Evolutionary conservation across 2,329 filamentous ascomycete species (phyloP).

Genomic region (Colletotrichum limetticola): DNA sequence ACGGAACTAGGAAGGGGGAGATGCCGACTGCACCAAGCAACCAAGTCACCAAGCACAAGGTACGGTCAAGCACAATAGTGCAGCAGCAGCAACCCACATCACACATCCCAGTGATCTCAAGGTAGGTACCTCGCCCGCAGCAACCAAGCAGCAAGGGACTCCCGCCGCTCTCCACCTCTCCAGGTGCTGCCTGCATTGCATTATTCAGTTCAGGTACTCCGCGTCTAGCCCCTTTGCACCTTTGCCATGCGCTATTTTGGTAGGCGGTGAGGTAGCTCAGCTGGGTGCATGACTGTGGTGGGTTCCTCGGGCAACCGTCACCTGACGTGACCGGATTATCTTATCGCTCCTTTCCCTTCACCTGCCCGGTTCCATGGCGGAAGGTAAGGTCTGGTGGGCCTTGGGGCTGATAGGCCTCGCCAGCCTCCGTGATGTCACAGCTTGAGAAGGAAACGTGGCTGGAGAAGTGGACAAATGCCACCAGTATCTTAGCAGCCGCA

Average conservation of each 20-base stretch:
- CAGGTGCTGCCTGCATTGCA: conserved; percentile 20
- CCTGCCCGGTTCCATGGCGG: no score
- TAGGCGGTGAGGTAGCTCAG: background rate
- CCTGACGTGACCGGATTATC: conserved; percentile 21
- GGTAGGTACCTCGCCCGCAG: background rate
- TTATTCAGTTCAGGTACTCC: conserved; percentile 19
- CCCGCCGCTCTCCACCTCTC: background rate
- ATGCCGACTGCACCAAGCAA: background rate
- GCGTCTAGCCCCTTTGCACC: background rate
- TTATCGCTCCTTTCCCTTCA: conserved; percentile 1
- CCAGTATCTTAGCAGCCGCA: background rate
- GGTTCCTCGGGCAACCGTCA: conserved; percentile 13
- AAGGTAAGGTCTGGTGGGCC: no score
- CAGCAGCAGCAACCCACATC: no score
- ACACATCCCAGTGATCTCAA: no score
- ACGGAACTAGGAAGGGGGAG: background rate
- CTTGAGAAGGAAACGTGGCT: background rate
- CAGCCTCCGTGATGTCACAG: conserved; percentile 33
- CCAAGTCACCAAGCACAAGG: no score
- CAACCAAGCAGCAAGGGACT: conserved; percentile 12
- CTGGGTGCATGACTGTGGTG: conserved; percentile 10
- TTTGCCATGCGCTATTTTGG: background rate
- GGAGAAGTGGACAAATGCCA: background rate
- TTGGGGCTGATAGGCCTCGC: no score
- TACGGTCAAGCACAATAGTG: no score